phyloP scores from a whole-genome alignment of 1,284 basidiomycete species.

The Boletus sp. region DNA sequence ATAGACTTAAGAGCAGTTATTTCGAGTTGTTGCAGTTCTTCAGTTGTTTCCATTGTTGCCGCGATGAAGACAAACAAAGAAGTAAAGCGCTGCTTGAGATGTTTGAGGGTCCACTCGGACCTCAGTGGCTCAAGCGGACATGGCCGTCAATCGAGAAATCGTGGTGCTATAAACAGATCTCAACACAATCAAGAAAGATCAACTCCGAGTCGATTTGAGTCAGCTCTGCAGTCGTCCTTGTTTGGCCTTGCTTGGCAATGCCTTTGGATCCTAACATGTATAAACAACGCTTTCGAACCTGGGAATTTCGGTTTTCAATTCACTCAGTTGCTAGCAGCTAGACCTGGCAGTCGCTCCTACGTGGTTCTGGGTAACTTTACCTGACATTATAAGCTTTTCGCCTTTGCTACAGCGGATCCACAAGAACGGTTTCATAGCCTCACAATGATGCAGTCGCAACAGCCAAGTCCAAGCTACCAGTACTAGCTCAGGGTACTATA shows the following conservation, averaged over 20 bases:
- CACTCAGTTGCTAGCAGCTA: no score
- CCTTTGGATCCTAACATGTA: slow-evolving; percentile 20
- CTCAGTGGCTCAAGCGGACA: slow-evolving; percentile 72
- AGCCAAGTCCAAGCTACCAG: no score
- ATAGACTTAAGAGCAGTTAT: slow-evolving; percentile 73
- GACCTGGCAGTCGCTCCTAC: no score
- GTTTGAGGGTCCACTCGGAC: slow-evolving; percentile 60
- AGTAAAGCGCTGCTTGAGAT: slow-evolving; percentile 36
- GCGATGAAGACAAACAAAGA: slow-evolving; percentile 19
- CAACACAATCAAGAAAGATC: no score
- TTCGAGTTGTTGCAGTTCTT: slow-evolving; percentile 70
- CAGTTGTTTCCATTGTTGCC: slow-evolving; percentile 57
- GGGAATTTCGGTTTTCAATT: no score
- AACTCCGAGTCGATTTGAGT: no score
- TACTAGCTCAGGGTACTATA: no score
- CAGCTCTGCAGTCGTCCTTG: slow-evolving; percentile 5
- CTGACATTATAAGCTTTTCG: neutral
- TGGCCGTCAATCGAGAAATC: slow-evolving; percentile 32
- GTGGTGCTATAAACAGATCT: slow-evolving; percentile 11
- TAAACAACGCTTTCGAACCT: slow-evolving; percentile 19
- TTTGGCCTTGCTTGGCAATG: slow-evolving; percentile 24
- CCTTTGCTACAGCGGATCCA: no score
- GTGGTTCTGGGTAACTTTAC: no score
- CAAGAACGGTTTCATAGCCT: no score
- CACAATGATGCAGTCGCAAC: no score